A percentile compares a stretch with the other conserved stretches of the same genome.
Conservation (phyloP, 352 stramenopile genomes). For the Phytophthora tubulina region DNA sequence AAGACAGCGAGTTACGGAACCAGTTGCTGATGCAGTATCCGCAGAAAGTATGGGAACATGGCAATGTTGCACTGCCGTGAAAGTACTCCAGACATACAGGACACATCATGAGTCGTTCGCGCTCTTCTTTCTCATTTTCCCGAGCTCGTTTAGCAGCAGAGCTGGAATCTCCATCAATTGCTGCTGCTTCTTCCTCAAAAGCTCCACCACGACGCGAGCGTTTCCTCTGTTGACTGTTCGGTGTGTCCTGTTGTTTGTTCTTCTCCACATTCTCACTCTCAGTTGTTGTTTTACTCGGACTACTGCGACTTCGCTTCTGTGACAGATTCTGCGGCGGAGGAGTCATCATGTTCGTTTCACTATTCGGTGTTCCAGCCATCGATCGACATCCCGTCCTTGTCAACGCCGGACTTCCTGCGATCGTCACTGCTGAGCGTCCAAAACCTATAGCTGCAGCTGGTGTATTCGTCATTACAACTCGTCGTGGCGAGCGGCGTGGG, state of each 20-base stretch:
- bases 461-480: constrained; percentile 24
- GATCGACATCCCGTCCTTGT: constrained; percentile 28
- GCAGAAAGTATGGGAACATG: constrained; percentile 90
- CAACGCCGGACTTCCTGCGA: constrained; percentile 28
- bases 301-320: constrained; percentile 43
- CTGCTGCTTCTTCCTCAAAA: constrained; percentile 30
- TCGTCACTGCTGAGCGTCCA: constrained; percentile 24
- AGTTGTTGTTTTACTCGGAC: constrained; percentile 18
- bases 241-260: constrained; percentile 33
- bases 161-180: constrained; percentile 15
- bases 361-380: constrained; percentile 16
- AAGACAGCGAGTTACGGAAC: constrained; percentile 82
- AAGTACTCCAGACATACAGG: constrained; percentile 88
- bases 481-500: constrained; percentile 32
- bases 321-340: constrained; percentile 31
- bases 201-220: constrained; percentile 40
- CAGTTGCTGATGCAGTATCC: constrained; percentile 80
- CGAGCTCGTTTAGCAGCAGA: constrained; percentile 27
- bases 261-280: constrained; percentile 35
- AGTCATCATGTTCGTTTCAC: constrained; percentile 22
- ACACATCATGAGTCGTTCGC: constrained; percentile 81
- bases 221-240: constrained; percentile 49
- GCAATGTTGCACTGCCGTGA: constrained; percentile 75
- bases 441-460: constrained; percentile 22
- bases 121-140: constrained; percentile 50